These are phyloP conservation scores for Coffea eugenioides DNA, from an alignment of 257 asterid genomes.

Conservation along the genomic window DNA sequence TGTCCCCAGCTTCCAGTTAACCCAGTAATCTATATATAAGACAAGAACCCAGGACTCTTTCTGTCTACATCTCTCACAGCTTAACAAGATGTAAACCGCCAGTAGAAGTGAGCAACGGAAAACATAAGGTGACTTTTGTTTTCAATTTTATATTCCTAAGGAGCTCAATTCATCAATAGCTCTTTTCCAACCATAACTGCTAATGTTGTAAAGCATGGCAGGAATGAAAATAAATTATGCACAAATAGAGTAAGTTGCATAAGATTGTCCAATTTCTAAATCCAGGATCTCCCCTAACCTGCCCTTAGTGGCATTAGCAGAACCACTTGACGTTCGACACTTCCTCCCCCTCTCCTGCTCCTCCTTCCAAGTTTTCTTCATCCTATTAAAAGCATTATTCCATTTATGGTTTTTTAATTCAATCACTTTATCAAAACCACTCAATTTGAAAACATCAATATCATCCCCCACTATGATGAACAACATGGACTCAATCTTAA, in stretches of 20 bases:
- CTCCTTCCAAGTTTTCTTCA: no score
- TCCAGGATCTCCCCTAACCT: neutral
- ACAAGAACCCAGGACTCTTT: neutral
- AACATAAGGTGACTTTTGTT: neutral
- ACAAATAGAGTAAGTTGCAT: neutral
- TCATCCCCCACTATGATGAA: neutral
- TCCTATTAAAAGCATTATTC: neutral
- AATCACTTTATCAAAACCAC: neutral
- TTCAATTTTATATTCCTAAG: no score
- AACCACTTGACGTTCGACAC: neutral
- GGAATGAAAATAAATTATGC: neutral
- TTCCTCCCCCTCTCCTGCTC: no score
- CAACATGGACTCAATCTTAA: neutral
- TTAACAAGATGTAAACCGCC: neutral
- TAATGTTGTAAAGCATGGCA: neutral
- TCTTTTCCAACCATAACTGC: neutral
- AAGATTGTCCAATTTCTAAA: neutral
- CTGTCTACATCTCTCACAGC: neutral
- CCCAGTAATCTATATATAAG: neutral
- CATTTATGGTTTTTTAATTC: neutral
- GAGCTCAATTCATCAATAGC: neutral
- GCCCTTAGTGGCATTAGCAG: neutral
- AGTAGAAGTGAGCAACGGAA: neutral
- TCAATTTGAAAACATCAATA: neutral
- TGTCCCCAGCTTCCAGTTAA: neutral